phyloP scores from a whole-genome alignment of 495 filamentous ascomycete species.

The Neurospora africana region DNA sequence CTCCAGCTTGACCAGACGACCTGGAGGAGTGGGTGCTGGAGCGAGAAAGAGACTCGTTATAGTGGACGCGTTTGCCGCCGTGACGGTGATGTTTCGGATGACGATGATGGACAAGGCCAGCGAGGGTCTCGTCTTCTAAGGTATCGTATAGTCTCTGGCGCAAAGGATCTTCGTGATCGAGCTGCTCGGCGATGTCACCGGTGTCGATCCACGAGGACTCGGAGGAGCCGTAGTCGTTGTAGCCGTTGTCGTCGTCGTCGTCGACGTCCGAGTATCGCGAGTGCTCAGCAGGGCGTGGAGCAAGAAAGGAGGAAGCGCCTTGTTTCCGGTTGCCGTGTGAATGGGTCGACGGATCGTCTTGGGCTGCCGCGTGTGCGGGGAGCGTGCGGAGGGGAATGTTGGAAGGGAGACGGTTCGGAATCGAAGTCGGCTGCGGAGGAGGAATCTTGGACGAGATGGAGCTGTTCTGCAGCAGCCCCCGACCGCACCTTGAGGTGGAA shows the following conservation, averaged over 20 bases:
- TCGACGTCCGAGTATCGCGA: slow-evolving; percentile 20
- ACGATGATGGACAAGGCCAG: slow-evolving; percentile 35
- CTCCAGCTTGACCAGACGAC: slow-evolving; percentile 25
- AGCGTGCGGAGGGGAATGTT: slow-evolving; percentile 54
- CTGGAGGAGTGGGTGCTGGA: slow-evolving; percentile 8
- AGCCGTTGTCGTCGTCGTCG: slow-evolving; percentile 22
- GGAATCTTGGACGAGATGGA: slow-evolving; percentile 47
- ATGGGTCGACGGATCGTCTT: slow-evolving; percentile 12
- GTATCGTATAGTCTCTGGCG: slow-evolving; percentile 52
- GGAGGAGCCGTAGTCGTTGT: slow-evolving; percentile 35
- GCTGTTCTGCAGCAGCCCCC: slow-evolving; percentile 52
- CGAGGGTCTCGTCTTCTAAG: slow-evolving; percentile 47
- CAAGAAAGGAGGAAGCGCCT: background rate
- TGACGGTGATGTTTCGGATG: slow-evolving; percentile 22
- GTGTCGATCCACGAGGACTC: slow-evolving; percentile 87
- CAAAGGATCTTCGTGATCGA: slow-evolving; percentile 71
- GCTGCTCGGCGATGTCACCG: slow-evolving; percentile 85
- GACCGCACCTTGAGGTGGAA: slow-evolving; percentile 23
- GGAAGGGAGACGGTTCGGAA: slow-evolving; percentile 40
- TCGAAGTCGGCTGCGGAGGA: slow-evolving; percentile 26
- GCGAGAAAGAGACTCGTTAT: slow-evolving; percentile 22
- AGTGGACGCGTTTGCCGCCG: slow-evolving; percentile 34
- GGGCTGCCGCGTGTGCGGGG: slow-evolving; percentile 24
- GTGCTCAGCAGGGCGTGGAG: slow-evolving; percentile 7
- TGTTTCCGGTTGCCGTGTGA: background rate